These are phyloP conservation scores for Recurvomyces mirabilis DNA, from an alignment of 495 filamentous ascomycete species.

Conservation along the genomic window DNA sequence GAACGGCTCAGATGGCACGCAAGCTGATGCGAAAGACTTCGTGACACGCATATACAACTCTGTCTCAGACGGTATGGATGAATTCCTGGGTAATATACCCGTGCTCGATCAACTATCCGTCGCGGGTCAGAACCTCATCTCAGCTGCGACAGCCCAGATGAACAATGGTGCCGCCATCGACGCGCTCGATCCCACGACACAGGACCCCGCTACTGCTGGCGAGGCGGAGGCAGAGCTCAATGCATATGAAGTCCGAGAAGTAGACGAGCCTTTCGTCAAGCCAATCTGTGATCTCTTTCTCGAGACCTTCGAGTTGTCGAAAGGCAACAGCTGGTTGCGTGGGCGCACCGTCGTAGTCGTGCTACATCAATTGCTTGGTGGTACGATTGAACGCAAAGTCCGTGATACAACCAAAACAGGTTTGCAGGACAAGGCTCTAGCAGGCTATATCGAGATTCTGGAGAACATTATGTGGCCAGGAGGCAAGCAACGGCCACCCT, in stretches of 20 bases:
- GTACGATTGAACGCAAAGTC: conserved; percentile 85
- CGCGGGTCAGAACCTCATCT: conserved; percentile 85
- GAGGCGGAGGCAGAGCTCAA: conserved; percentile 93
- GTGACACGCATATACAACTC: conserved; percentile 92
- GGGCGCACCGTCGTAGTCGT: conserved; percentile 88
- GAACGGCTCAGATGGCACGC: conserved; percentile 33
- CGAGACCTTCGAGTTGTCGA: conserved; percentile 88
- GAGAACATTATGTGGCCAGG: conserved; percentile 72
- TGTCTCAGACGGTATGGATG: conserved; percentile 95
- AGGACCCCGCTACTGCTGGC: conserved; percentile 57
- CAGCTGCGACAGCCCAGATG: conserved; percentile 71
- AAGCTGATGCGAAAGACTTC: conserved; percentile 69
- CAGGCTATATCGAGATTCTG: conserved; percentile 60
- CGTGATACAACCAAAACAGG: conserved; percentile 63
- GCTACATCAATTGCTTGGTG: conserved; percentile 61
- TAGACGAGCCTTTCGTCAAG: conserved; percentile 87
- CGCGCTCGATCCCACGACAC: conserved; percentile 34
- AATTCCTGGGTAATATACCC: conserved; percentile 88
- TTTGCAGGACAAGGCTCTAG: conserved; percentile 63
- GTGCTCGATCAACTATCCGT: conserved; percentile 90
- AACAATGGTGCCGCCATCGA: conserved; percentile 38
- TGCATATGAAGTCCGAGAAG: conserved; percentile 73
- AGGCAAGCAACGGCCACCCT: conserved; percentile 36
- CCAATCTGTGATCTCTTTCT: conserved; percentile 97
- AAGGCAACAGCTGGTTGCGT: conserved; percentile 86